Base-by-base conservation (phyloP, 768 basidiomycete genomes). In the Hericium alpestre region DNA sequence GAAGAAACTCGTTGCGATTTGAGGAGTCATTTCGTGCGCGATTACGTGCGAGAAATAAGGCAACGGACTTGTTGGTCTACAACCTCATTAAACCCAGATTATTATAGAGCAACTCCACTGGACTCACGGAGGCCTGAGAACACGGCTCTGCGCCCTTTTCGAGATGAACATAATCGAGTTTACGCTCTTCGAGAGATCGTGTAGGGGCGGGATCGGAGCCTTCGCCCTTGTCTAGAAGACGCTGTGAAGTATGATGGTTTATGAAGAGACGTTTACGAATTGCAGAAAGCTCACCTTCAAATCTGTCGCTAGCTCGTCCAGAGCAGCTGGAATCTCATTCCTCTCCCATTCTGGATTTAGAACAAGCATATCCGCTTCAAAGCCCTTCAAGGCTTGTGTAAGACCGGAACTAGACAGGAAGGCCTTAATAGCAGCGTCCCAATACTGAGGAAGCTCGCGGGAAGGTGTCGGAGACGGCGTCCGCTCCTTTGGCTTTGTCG, bases 1-100 rank as follows among this genome's bases (percentile, higher is more conserved):
- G 70, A 0, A 91, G 71, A 64, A 91, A 92, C 63, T 92, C 89
- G 8, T 77, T 71, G 25, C 84, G 81, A 64, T 92, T 92, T 10
- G 89, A 91, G 39, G 78, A 78, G 63, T 88, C 83, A 61, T 87
- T 90, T 47, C 82, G 80, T 1, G 83, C 81, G 6, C 86, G 78
- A 53, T 83, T 90, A 51, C 76, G 73, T 0, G 87, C 85, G 1
- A 92, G 77, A 56, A 91, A 85, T 47, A 72, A 67, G 2, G 90
- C 87, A 32, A 92, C 84, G 6, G 80, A 80, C 66, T 80, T 86
- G 57, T 78, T 90, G 37, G 83, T 73, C 90, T 65, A 16, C 4
- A 18, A 53, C 32, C 53, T 25, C 20, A 23, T 61, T 54, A 37
- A 47, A 43, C 39, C 16, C 53, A 22, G 23, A 18, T 37, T 20